Evolutionary conservation across 2,329 filamentous ascomycete species (phyloP).

Genomic region (Fusarium penzigii): DNA sequence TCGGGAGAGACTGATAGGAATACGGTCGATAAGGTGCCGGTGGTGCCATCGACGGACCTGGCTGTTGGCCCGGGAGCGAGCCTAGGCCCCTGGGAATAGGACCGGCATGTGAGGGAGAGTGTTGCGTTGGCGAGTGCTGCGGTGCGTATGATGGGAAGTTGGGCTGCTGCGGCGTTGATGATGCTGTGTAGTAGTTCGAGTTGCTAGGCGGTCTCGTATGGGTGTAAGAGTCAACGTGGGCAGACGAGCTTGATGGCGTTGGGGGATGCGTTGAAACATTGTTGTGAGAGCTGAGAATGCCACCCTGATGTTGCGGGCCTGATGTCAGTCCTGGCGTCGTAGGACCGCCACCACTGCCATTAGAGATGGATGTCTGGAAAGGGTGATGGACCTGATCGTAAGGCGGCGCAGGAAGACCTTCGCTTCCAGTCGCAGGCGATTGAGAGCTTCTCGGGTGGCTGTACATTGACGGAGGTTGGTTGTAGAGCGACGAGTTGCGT

Average conservation of each 20-base stretch:
- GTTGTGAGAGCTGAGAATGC: conserved; percentile 30
- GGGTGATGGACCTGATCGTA: conserved; percentile 68
- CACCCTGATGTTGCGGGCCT: conserved; percentile 31
- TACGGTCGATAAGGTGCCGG: conserved; percentile 55
- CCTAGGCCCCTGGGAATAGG: conserved; percentile 42
- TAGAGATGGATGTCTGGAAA: conserved; percentile 61
- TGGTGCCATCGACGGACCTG: conserved; percentile 41
- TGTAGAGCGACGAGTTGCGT: conserved; percentile 44
- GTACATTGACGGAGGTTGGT: conserved; percentile 50
- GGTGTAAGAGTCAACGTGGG: conserved; percentile 59
- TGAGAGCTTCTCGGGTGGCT: conserved; percentile 37
- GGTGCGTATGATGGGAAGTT: conserved; percentile 46
- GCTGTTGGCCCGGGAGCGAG: conserved; percentile 27
- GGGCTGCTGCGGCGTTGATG: conserved; percentile 48
- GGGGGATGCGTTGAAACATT: conserved; percentile 44
- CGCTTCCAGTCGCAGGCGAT: conserved; percentile 55
- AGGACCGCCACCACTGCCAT: conserved; percentile 41
- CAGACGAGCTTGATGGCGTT: conserved; percentile 52
- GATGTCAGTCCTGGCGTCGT: conserved; percentile 30
- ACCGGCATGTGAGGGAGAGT: conserved; percentile 48
- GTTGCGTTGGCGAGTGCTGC: conserved; percentile 40
- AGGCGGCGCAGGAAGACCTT: conserved; percentile 65
- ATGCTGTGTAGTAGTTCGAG: conserved; percentile 60
- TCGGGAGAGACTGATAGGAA: conserved; percentile 54
- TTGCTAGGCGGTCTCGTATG: conserved; percentile 55